A percentile compares a stretch with the other conserved stretches of the same genome.
Evolutionary conservation across 2,329 filamentous ascomycete species (phyloP).

Genomic region (Dothistroma septosporum): DNA sequence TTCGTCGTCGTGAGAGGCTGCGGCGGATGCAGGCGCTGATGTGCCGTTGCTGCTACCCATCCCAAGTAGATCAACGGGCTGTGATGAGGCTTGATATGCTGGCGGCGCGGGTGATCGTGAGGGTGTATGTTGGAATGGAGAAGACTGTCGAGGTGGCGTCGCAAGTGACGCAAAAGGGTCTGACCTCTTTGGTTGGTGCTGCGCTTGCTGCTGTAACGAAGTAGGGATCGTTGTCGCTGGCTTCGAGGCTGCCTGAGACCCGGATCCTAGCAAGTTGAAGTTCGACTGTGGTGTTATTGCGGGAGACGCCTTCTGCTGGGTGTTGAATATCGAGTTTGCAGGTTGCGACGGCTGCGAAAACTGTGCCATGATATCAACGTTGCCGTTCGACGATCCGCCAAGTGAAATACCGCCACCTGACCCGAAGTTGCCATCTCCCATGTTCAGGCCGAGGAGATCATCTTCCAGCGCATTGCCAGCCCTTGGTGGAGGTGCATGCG

Average conservation of each 20-base stretch:
- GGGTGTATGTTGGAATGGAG: slow-evolving; percentile 48
- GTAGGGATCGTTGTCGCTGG: slow-evolving; percentile 47
- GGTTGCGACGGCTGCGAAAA: slow-evolving; percentile 30
- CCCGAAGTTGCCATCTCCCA: slow-evolving; percentile 67
- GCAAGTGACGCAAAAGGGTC: slow-evolving; percentile 61
- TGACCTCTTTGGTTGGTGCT: slow-evolving; percentile 35
- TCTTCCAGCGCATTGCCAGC: slow-evolving; percentile 72
- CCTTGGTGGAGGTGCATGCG: slow-evolving; percentile 40
- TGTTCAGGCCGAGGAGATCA: slow-evolving; percentile 82
- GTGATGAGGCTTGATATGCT: slow-evolving; percentile 6
- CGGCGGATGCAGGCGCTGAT: slow-evolving; percentile 41
- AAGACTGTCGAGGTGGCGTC: slow-evolving; percentile 49
- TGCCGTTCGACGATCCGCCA: slow-evolving; percentile 43
- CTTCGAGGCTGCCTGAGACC: slow-evolving; percentile 41
- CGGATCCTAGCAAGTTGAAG: slow-evolving; percentile 48
- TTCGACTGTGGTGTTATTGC: slow-evolving; percentile 32
- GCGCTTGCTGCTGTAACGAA: slow-evolving; percentile 21
- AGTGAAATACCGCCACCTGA: slow-evolving; percentile 79
- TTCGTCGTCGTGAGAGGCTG: slow-evolving; percentile 65
- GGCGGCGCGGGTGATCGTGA: slow-evolving; percentile 35
- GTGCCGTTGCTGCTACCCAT: slow-evolving; percentile 32
- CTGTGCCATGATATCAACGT: slow-evolving; percentile 34
- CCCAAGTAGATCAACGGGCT: slow-evolving; percentile 29
- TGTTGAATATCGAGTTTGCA: slow-evolving; percentile 31
- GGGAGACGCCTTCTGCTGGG: slow-evolving; percentile 20